Evolutionary conservation across 805 yeast species (phyloP), one percentile per base, ranked within the genome.

Genomic region (Scheffersomyces stipitis): DNA sequence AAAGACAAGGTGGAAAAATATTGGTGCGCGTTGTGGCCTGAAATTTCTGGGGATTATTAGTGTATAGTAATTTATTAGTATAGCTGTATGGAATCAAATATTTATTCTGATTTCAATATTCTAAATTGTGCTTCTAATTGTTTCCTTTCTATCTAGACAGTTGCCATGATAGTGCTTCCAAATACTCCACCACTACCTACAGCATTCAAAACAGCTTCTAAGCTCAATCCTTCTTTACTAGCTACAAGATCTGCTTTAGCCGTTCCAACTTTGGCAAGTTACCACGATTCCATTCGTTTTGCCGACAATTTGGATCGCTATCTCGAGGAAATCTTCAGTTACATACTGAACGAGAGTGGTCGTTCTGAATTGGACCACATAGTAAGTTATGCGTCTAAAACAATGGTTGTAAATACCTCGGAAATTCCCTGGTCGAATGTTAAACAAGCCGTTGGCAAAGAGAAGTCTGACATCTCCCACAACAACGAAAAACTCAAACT

Each of bases 81-180:
- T n/a, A n/a, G n/a, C n/a, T n/a, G n/a, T n/a, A n/a, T n/a, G n/a
- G n/a, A n/a, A n/a, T n/a, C n/a, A n/a, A n/a, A n/a, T n/a, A n/a
- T n/a, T n/a, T n/a, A n/a, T n/a, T n/a, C n/a, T n/a, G n/a, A n/a
- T n/a, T n/a, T n/a, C n/a, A n/a, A n/a, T n/a, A n/a, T n/a, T n/a
- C n/a, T n/a, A n/a, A n/a, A n/a, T n/a, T n/a, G n/a, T n/a, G n/a
- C n/a, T n/a, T n/a, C n/a, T n/a, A n/a, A n/a, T n/a, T n/a, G n/a
- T n/a, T n/a, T n/a, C n/a, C n/a, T n/a, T n/a, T n/a, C n/a, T n/a
- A n/a, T n/a, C n/a, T n/a, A n/a, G n/a, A n/a, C n/a, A n/a, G n/a
- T n/a, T n/a, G n/a, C n/a, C 24, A 62, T 64, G 69, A 46, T 64
- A 28, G 52, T 60, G 6, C 52, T 64, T 33, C 69, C 70, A 28